Conservation (phyloP, 169 alveolate genomes). For the Eimeria necatrix region DNA sequence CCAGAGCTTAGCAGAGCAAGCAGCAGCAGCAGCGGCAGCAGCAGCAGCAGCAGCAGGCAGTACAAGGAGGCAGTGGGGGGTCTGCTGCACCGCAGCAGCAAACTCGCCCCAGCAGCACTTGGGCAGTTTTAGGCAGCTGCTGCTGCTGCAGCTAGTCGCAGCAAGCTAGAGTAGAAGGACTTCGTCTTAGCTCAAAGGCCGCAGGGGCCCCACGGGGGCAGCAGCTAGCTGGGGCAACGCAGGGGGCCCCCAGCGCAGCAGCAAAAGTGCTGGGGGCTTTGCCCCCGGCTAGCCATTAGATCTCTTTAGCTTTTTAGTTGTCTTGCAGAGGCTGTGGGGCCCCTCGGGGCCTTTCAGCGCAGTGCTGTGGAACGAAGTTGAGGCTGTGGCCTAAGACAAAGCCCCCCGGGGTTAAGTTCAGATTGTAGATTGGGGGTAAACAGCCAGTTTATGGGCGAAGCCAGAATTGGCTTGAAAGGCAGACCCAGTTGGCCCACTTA, state of each 20-base stretch:
- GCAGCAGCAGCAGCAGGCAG: slow-evolving; percentile 1
- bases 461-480: background rate
- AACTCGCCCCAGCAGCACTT: background rate
- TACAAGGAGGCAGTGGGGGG: background rate
- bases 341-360: background rate
- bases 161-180: background rate
- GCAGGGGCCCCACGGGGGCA: background rate
- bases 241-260: background rate
- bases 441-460: background rate
- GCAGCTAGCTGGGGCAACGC: background rate
- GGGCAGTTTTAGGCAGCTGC: background rate
- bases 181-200: background rate
- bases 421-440: background rate
- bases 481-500: no score
- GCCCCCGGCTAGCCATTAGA: background rate
- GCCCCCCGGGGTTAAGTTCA: no score
- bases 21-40: slow-evolving; percentile 34
- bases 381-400: no score
- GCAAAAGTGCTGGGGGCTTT: background rate
- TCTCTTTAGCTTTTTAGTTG: background rate
- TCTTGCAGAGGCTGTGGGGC: background rate
- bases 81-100: background rate
- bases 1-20: background rate
- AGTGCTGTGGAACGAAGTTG: background rate
- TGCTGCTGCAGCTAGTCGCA: background rate